These are phyloP conservation scores for Cordyceps militaris DNA, from an alignment of 2,329 filamentous ascomycete species.

Conservation along the genomic window DNA sequence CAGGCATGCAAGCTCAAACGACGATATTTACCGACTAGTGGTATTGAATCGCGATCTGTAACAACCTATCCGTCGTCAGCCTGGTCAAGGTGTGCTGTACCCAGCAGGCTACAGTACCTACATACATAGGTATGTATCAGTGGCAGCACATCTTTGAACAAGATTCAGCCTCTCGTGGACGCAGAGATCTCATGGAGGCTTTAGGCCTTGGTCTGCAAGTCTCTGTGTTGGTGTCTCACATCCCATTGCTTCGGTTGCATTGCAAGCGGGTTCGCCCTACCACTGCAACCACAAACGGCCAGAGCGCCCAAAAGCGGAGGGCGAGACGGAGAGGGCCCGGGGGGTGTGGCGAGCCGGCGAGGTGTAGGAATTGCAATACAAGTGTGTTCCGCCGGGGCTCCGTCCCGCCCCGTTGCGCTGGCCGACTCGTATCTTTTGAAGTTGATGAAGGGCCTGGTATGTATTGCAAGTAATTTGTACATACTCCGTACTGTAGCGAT, in stretches of 20 bases:
- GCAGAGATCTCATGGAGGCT: neutral
- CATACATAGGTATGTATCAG: no score
- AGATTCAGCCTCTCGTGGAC: neutral
- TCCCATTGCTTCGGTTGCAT: neutral
- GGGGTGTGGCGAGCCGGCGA: neutral
- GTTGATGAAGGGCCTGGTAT: neutral
- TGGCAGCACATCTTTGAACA: no score
- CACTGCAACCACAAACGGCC: neutral
- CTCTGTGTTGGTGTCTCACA: neutral
- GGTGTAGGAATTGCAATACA: neutral
- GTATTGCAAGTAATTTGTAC: neutral
- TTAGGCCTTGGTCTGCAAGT: no score
- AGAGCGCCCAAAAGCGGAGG: slow-evolving; percentile 2
- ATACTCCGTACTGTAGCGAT: neutral
- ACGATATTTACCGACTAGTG: no score
- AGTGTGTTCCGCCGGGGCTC: neutral
- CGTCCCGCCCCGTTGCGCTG: neutral
- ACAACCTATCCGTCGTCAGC: no score
- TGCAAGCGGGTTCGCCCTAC: neutral
- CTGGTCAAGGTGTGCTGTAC: no score
- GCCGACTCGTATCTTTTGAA: neutral
- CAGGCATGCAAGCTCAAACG: neutral
- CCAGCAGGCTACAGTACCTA: no score
- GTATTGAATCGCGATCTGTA: no score
- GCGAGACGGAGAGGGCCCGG: neutral